A percentile compares a stretch with the other conserved stretches of the same genome.
phyloP scores from a whole-genome alignment of 2,329 filamentous ascomycete genomes.

The Elsinoe fawcettii region DNA sequence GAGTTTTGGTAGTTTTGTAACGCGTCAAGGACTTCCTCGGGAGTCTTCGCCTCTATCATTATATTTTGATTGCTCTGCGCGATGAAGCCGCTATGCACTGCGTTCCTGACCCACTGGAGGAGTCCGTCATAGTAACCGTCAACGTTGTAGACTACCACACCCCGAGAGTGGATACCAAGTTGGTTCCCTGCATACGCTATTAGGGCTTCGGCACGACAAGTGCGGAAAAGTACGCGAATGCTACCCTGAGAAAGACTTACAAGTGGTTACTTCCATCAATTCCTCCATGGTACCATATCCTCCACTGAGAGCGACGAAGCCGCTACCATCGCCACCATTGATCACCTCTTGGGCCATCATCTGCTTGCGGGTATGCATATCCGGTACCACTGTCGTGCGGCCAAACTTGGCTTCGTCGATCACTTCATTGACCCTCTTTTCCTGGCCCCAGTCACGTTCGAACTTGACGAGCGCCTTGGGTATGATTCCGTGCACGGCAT shows the following conservation, averaged over 20 bases:
- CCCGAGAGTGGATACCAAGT: conserved; percentile 76
- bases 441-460: conserved; percentile 58
- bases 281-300: conserved; percentile 96
- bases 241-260: conserved; percentile 30
- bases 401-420: conserved; percentile 65
- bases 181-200: conserved; percentile 52
- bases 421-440: conserved; percentile 36
- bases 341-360: conserved; percentile 88
- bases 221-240: conserved; percentile 29
- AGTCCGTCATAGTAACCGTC: conserved; percentile 89
- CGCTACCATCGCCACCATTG: conserved; percentile 69
- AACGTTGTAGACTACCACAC: conserved; percentile 76
- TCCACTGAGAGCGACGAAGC: conserved; percentile 81
- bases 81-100: conserved; percentile 72
- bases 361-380: conserved; percentile 95
- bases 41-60: conserved; percentile 64
- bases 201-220: not conserved
- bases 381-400: conserved; percentile 75
- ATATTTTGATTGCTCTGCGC: conserved; percentile 63
- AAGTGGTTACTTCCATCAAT: conserved; percentile 82
- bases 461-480: conserved; percentile 73
- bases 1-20: conserved; percentile 70
- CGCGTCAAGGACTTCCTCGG: conserved; percentile 62
- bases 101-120: conserved; percentile 69
- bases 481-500: conserved; percentile 86